Conservation (phyloP, 202 grass and related monocot genomes). For the Carex sylvatica region DNA sequence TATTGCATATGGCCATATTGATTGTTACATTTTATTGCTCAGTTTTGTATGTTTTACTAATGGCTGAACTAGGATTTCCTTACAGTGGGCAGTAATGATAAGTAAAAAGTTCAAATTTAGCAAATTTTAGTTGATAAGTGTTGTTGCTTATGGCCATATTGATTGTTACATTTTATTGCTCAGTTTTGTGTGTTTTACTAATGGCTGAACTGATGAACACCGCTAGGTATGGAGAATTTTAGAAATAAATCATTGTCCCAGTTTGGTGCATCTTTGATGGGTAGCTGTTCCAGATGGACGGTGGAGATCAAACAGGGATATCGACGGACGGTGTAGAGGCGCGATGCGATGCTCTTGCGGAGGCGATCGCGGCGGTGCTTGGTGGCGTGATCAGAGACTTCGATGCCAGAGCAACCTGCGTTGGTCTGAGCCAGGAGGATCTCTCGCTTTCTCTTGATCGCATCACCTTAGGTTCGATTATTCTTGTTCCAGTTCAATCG, state of each 20-base stretch:
- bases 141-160: too few species aligned
- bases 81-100: too few species aligned
- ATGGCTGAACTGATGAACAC: too few species aligned
- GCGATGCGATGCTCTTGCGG: slow-evolving; percentile 50
- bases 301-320: slow-evolving; percentile 33
- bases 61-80: neutral
- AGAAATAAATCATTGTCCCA: neutral
- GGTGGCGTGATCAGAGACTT: slow-evolving; percentile 62
- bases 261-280: neutral
- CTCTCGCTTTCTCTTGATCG: slow-evolving; percentile 55
- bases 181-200: too few species aligned
- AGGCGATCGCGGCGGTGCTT: slow-evolving; percentile 59
- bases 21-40: neutral
- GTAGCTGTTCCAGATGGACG: slow-evolving; percentile 33
- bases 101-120: too few species aligned
- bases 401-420: slow-evolving; percentile 38
- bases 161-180: too few species aligned
- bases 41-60: neutral
- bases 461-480: slow-evolving; percentile 50
- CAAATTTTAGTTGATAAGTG: too few species aligned
- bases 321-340: slow-evolving; percentile 1
- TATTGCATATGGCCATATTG: neutral
- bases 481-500: neutral
- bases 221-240: neutral
- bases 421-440: slow-evolving; percentile 66